Percentiles rank a stretch among this genome's conserved stretches.
Evolutionary conservation across 805 yeast genomes (phyloP).

Genomic region (Alloascoidea hylecoeti): DNA sequence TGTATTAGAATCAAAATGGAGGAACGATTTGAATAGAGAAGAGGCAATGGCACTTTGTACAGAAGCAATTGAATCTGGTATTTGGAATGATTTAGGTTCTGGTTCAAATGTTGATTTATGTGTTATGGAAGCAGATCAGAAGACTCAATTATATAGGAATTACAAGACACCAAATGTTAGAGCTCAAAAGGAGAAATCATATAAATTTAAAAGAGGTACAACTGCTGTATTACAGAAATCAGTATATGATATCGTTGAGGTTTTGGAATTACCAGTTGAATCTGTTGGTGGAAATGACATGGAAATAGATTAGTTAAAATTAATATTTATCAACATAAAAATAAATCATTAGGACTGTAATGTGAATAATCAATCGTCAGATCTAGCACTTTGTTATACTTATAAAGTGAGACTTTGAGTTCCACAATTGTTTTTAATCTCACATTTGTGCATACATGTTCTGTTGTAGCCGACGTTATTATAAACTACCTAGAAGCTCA

Average conservation of each 20-base stretch:
- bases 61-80: conserved; percentile 93
- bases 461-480: too few species aligned
- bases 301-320: conserved; percentile 48
- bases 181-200: conserved; percentile 65
- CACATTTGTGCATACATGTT: too few species aligned
- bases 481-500: too few species aligned
- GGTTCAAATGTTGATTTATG: conserved; percentile 97
- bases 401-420: too few species aligned
- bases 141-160: conserved; percentile 67
- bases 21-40: conserved; percentile 59
- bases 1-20: conserved; percentile 82
- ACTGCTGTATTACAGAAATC: conserved; percentile 70
- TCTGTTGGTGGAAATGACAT: conserved; percentile 22
- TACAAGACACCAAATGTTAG: conserved; percentile 86
- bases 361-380: too few species aligned
- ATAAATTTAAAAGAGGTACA: conserved; percentile 87
- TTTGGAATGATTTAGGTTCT: conserved; percentile 97
- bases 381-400: too few species aligned
- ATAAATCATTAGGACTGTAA: too few species aligned
- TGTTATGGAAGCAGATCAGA: conserved; percentile 89
- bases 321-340: too few species aligned
- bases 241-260: conserved; percentile 50
- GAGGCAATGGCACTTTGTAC: conserved; percentile 88
- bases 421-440: too few species aligned
- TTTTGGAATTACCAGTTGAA: conserved; percentile 40